Evolutionary conservation across 805 yeast species (phyloP), one percentile per base, ranked within the genome.

Genomic region (Ogataea henricii): DNA sequence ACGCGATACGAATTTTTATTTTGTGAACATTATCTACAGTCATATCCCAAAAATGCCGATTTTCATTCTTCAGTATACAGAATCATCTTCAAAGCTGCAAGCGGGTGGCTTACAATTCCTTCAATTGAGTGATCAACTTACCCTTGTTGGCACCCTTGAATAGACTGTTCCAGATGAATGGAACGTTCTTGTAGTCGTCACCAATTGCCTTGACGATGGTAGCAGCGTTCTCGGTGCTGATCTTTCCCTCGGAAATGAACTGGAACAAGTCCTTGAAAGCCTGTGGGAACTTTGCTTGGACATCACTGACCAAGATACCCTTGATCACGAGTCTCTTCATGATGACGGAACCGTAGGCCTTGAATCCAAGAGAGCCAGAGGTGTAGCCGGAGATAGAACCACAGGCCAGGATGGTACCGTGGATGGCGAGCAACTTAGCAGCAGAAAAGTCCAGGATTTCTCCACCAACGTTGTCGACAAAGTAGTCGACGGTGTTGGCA

Each of bases 391-490:
- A 65, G 51, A 83, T 80, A 12, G 82, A 73, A 52, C 89, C 89
- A 66, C 86, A 81, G n/a, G 81, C 83, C 46, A 81, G 60, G 34
- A 84, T 66, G 29, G 62, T 66, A 36, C 80, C 82, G 21, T 36
- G 26, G 16, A 44, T 18, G 6, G 33, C 40, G 8, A 44, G 41
- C 42, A 44, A n/a, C 33, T 59, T 62, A 6, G 60, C 62, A 52
- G 70, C 77, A 44, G 76, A 75, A 21, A 68, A 62, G 53, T 77
- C 79, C 57, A 83, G 69, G 17, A 77, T 70, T 44, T 72, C 70
- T 35, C 88, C 89, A 40, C 88, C 89, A 29, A 83, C 88, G 53
- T 78, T 78, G 60, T 83, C 89, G 13, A 44, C 30, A 52, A 72
- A 79, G 63, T 74, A 82, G 33, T 73, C 69, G 55, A 81, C 83